Conservation (phyloP, 2,329 filamentous ascomycete genomes). For the Penicillium decumbens region DNA sequence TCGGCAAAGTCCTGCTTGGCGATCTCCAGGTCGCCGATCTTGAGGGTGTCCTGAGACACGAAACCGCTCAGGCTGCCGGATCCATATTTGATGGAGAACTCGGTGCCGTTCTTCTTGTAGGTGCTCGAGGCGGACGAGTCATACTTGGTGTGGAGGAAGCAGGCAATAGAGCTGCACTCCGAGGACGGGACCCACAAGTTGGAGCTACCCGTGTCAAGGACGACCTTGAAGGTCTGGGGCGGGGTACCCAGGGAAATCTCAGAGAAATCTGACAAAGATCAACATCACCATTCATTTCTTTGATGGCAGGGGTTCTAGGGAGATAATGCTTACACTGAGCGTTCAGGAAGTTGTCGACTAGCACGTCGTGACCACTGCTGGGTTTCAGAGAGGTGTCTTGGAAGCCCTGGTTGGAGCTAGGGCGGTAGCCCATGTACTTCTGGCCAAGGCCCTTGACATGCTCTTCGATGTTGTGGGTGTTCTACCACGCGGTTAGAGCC, state of each 20-base stretch:
- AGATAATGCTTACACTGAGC: constrained; percentile 73
- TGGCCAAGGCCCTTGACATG: constrained; percentile 81
- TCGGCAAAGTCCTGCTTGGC: constrained; percentile 93
- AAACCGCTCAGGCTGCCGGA: constrained; percentile 92
- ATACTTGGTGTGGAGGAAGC: constrained; percentile 96
- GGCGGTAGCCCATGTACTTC: constrained; percentile 89
- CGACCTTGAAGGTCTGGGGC: constrained; percentile 94
- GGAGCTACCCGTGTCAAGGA: constrained; percentile 96
- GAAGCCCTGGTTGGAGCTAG: constrained; percentile 56
- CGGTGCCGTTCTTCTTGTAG: constrained; percentile 88
- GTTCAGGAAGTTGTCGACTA: constrained; percentile 96
- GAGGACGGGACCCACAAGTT: constrained; percentile 97
- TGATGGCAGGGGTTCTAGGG: not conserved
- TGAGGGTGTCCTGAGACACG: constrained; percentile 80
- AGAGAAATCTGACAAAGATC: constrained; percentile 71
- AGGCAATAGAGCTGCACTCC: constrained; percentile 90
- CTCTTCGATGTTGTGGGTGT: constrained; percentile 70
- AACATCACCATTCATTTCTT: constrained; percentile 3
- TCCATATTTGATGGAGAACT: constrained; percentile 91
- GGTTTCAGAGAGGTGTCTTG: constrained; percentile 64
- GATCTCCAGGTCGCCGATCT: constrained; percentile 83
- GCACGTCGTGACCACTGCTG: constrained; percentile 70
- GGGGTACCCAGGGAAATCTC: constrained; percentile 91
- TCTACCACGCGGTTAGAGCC: constrained; percentile 46
- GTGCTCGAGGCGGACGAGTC: constrained; percentile 83